Evolutionary conservation across 768 basidiomycete species (phyloP), one percentile per base, ranked within the genome.

Genomic region (Lentinula raphanica): DNA sequence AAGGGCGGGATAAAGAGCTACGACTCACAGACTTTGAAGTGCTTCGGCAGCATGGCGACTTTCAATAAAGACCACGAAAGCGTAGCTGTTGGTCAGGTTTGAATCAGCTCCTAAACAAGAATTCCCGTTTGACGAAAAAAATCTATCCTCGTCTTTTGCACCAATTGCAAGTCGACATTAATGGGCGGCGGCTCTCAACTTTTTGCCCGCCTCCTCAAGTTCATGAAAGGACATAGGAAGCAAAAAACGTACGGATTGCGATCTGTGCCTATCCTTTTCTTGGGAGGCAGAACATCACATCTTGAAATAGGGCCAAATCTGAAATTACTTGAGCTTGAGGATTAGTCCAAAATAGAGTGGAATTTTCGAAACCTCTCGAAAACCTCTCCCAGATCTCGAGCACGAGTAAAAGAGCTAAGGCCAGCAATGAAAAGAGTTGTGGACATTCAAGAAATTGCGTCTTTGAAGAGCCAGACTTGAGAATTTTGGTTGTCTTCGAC

Each of bases 381-480:
- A 70, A 92, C 90, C 64, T 76, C 90, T 2, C 91, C 92, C 1
- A 94, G 80, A 64, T 92, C 91, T 55, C 87, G 80, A 9, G 92
- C 92, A 21, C 90, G 84, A 1, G 90, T 92, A n/a, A 83, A 72
- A 3, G 88, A 87, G 63, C 90, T 85, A 66, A 94, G 92, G 19
- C 91, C 91, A 66, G 85, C 89, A 48, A 94, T 92, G 65, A 92
- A 94, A 59, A 93, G 81, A 63, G 92, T 93, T 63, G 90, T 87
- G 68, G 87, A 86, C 88, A 89, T 86, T 9, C 32, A 19, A n/a
- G n/a, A n/a, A 17, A 40, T 8, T 15, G 5, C 13, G 9, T 15
- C 27, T 3, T 6, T 7, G 12, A 9, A 32, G 25, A n/a, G 19
- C 19, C 25, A 15, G 19, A 31, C 7, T 49, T 15, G 12, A 8